Conservation (phyloP, 2,329 filamentous ascomycete species). For the Trichoderma simmonsii region DNA sequence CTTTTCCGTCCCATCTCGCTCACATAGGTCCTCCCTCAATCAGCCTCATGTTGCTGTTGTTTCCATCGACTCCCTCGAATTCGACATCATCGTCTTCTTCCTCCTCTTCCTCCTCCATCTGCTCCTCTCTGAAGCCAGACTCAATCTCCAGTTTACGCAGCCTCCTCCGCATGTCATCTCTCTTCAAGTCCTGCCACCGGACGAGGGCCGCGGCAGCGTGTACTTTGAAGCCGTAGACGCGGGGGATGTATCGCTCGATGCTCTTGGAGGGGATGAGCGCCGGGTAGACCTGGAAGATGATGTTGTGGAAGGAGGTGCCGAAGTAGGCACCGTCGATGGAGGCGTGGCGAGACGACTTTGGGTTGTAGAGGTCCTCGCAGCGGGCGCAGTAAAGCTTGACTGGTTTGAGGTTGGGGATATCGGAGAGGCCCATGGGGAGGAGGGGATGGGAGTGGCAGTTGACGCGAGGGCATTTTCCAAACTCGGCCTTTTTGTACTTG, state of each 20-base stretch:
- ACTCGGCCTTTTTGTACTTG: conserved; percentile 97
- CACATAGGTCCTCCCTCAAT: conserved; percentile 26
- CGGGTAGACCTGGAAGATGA: conserved; percentile 97
- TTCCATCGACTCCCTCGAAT: conserved; percentile 37
- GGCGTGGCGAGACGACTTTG: conserved; percentile 93
- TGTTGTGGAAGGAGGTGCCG: conserved; percentile 96
- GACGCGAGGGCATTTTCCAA: conserved; percentile 96
- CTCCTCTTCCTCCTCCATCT: conserved; percentile 55
- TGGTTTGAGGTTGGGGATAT: conserved; percentile 80
- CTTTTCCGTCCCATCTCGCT: conserved; percentile 1
- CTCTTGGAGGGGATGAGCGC: conserved; percentile 84
- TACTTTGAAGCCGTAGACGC: conserved; percentile 93
- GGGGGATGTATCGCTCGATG: conserved; percentile 79
- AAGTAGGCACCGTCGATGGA: conserved; percentile 98
- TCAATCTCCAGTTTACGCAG: conserved; percentile 71
- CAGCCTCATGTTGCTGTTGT: conserved; percentile 25
- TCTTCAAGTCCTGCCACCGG: conserved; percentile 82
- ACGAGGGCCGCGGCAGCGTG: conserved; percentile 84
- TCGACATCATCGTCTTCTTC: conserved; percentile 58
- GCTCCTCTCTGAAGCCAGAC: conserved; percentile 72
- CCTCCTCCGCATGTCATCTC: conserved; percentile 78
- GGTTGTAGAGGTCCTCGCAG: conserved; percentile 98
- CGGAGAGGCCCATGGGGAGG: conserved; percentile 90
- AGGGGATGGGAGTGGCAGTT: conserved; percentile 92
- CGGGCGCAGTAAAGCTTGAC: conserved; percentile 97